Conservation (phyloP, 768 basidiomycete species). For the Kwoniella sp. region DNA sequence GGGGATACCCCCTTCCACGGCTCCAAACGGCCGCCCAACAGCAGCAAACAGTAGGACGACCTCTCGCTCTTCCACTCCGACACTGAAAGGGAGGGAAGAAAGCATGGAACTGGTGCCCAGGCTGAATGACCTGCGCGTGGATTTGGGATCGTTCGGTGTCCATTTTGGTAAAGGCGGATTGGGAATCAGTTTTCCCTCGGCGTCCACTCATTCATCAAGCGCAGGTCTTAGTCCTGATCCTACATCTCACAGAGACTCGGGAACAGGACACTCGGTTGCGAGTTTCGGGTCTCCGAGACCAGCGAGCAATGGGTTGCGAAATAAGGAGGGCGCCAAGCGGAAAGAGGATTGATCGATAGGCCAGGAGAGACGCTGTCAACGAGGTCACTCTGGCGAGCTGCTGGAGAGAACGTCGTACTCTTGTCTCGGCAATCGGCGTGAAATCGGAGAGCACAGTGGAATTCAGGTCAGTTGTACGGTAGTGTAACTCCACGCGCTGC, state of each 20-base stretch:
- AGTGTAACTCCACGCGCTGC: too few relatives aligned
- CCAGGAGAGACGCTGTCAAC: too few relatives aligned
- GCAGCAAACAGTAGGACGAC: neutral
- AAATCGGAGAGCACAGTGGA: too few relatives aligned
- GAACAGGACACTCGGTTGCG: neutral
- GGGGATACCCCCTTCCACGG: neutral
- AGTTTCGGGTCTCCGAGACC: neutral
- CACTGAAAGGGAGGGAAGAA: neutral
- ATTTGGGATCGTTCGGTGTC: neutral
- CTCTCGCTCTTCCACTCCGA: neutral
- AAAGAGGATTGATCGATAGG: neutral
- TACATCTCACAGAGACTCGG: too few relatives aligned
- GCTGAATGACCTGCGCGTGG: neutral
- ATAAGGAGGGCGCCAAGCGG: neutral
- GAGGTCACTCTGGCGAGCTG: too few relatives aligned
- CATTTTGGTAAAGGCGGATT: neutral
- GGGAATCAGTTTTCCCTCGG: constrained; percentile 1
- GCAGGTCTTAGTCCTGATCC: neutral
- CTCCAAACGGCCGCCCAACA: neutral
- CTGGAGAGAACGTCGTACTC: too few relatives aligned
- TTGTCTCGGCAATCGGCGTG: too few relatives aligned
- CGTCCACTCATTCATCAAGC: neutral
- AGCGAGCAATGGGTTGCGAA: neutral
- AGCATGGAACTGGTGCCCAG: neutral
- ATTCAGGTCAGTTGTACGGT: too few relatives aligned